These are phyloP conservation scores for Leccinum subgranulosum DNA, from an alignment of 768 basidiomycete species.

Conservation along the genomic window DNA sequence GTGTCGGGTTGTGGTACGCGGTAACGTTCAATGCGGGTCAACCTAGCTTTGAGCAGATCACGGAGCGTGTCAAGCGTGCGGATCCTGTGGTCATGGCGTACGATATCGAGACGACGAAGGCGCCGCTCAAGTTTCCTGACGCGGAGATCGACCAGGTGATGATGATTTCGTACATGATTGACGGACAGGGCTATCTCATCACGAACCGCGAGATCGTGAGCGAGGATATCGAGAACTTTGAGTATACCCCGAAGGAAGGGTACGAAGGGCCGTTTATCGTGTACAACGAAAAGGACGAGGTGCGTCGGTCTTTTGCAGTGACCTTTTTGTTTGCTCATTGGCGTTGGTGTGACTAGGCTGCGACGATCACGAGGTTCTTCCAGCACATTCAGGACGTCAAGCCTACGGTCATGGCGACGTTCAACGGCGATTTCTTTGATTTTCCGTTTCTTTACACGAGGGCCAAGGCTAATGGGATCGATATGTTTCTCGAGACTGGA, in stretches of 20 bases:
- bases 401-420: conserved; percentile 96
- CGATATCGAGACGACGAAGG: conserved; percentile 98
- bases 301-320: conserved; percentile 27
- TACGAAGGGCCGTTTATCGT: conserved; percentile 96
- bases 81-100: conserved; percentile 99
- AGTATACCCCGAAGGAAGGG: conserved; percentile 97
- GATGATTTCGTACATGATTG: conserved; percentile 99
- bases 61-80: conserved; percentile 92
- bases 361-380: conserved; percentile 84
- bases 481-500: conserved; percentile 94
- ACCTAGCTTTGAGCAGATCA: conserved; percentile 65
- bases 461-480: conserved; percentile 83
- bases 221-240: conserved; percentile 97
- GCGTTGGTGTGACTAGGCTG: conserved; percentile 51
- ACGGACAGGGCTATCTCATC: conserved; percentile 96
- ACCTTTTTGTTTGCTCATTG: not conserved
- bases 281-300: conserved; percentile 94
- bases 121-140: conserved; percentile 99
- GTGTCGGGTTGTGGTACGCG: conserved; percentile 97
- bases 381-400: conserved; percentile 90
- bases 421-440: conserved; percentile 99
- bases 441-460: conserved; percentile 94
- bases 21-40: conserved; percentile 81
- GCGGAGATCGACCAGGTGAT: conserved; percentile 95
- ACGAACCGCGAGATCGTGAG: conserved; percentile 96